Base-by-base conservation (phyloP, 306 rosid genomes). In the Ormosia semicastrata region DNA sequence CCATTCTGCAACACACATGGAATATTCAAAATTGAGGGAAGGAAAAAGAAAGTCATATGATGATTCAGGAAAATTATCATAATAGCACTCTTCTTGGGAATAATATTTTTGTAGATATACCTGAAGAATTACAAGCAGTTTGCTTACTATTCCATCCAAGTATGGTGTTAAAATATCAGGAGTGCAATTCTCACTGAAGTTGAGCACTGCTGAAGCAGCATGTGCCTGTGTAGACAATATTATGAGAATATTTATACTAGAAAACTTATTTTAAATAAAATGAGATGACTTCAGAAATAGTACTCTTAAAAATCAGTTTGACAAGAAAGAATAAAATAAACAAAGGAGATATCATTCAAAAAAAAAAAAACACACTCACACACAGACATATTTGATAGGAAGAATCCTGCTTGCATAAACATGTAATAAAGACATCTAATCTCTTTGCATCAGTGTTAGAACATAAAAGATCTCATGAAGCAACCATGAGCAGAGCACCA, bases 181-280 rank as follows among this genome's bases (percentile, higher is more conserved):
- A 58, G 97, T 94, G 80, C 99, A 96, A 75, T 96, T 96, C 86
- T 96, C 98, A 53, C 97, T 96, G 95, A 96, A 96, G 89, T 96
- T 96, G 80, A 96, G 98, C 78, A 96, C 97, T 12, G 99, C 98
- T 70, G 99, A 96, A 81, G 99, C 99, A 86, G 99, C 99, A 87
- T 96, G 99, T 68, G 99, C 99, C 98, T 96, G 93, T 76, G 82
- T 30, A 75, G 37, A 56, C 24, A 70, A 78, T 60, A 73, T 33
- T 30, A 57, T 8, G 39, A 50, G 44, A 60, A 68, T 10, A 75
- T 52, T 75, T 57, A 43, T 12, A 75, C 30, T 41, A 59, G 4
- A 49, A 49, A 41, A 32, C 41, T 56, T 43, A 76, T 24, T 77
- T 46, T 12, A 46, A 43, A 18, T 56, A 57, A 71, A 60, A 65